Base-by-base conservation (phyloP, 108 stramenopile genomes). In the Schizochytrium sp. region DNA sequence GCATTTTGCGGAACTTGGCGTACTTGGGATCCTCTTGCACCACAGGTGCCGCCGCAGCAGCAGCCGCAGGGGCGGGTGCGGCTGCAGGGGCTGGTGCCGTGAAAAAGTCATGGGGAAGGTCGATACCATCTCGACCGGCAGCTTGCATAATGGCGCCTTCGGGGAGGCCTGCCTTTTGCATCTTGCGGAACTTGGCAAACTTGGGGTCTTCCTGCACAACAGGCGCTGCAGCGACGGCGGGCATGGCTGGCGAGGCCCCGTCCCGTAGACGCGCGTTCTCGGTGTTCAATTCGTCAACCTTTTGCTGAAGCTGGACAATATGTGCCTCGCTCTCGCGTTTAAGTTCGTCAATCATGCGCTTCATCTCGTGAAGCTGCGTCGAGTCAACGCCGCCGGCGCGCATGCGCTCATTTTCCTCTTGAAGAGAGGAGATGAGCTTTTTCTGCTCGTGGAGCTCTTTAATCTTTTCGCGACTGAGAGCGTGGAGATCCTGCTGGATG, bases 91-190 rank as follows among this genome's bases (percentile, higher is more conserved):
- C 18, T 34, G 48, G 48, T 12, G 18, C 76, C 1, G 76, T 53
- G 28, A 83, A 83, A 45, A 83, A 83, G 45, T 47, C 51, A 6
- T 43, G 5, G 0, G 76, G 18, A 53, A 83, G 76, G 19, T 83
- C 76, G 3, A 83, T 53, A 23, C 76, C 76, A 23, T 83, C 76
- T 14, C 76, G 76, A 0, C 43, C 19, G 12, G 76, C 76, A 53
- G 76, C 76, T 34, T 83, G 76, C 12, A 47, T 53, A 4, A 83
- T 83, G 45, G 76, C 76, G 45, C 76, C 76, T 45, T 83, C 76
- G 19, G 76, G 76, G 16, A 83, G 51, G n/a, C 76, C 76, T 12
- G 76, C 76, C 76, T 83, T 83, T 28, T 83, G 76, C 76, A 83
- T 83, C 51, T 83, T 83, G 45, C 76, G 45, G 51, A 45, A 83